These are phyloP conservation scores for Eucalyptus regnans DNA, from an alignment of 345 rosid species.

Conservation along the genomic window DNA sequence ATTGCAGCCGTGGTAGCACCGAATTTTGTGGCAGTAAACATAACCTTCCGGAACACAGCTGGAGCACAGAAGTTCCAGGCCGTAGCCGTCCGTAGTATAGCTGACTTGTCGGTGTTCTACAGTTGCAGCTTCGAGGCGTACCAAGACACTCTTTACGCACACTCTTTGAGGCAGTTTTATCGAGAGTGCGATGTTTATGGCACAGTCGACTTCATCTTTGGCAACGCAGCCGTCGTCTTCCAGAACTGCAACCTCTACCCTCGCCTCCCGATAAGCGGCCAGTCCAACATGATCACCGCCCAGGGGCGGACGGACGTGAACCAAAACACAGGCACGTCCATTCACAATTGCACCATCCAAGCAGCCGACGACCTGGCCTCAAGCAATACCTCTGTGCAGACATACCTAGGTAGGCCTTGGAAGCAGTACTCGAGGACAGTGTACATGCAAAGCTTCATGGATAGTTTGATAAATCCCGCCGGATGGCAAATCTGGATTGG, in stretches of 20 bases:
- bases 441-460: slow-evolving; percentile 44
- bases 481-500: slow-evolving; percentile 68
- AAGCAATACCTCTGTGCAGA: background rate
- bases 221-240: slow-evolving; percentile 23
- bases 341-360: slow-evolving; percentile 14
- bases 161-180: slow-evolving; percentile 45
- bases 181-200: slow-evolving; percentile 39
- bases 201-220: slow-evolving; percentile 48
- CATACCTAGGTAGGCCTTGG: slow-evolving; percentile 65
- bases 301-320: slow-evolving; percentile 31
- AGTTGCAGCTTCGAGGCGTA: slow-evolving; percentile 44
- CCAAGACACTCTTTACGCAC: slow-evolving; percentile 46
- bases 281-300: slow-evolving; percentile 24
- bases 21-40: slow-evolving; percentile 36
- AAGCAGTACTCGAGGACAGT: slow-evolving; percentile 67
- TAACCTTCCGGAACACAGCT: slow-evolving; percentile 47
- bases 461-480: slow-evolving; percentile 33
- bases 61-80: slow-evolving; percentile 47
- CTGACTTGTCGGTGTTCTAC: slow-evolving; percentile 37
- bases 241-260: slow-evolving; percentile 20
- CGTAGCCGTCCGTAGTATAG: slow-evolving; percentile 34
- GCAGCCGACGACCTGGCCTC: slow-evolving; percentile 16
- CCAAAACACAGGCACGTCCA: slow-evolving; percentile 31
- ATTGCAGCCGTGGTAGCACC: slow-evolving; percentile 20
- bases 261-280: slow-evolving; percentile 1